Percentiles rank a stretch among this genome's conserved stretches.
Evolutionary conservation across 73 alveolate species (phyloP).

Genomic region (Symbiodinium natans): DNA sequence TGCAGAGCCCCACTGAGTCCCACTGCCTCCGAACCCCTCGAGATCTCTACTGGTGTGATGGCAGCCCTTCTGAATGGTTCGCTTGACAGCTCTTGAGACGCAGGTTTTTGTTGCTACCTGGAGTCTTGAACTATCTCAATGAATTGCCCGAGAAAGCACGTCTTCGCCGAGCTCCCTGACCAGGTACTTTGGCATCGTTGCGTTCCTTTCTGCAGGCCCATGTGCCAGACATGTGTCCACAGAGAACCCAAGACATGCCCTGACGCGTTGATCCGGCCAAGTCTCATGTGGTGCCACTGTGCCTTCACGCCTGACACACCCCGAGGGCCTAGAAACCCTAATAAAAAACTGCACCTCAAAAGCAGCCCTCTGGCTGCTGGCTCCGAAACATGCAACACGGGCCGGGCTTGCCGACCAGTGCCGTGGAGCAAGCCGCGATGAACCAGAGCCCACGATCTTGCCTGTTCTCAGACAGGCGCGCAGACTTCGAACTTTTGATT

Average conservation of each 20-base stretch:
- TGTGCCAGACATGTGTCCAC: no score
- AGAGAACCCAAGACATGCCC: neutral
- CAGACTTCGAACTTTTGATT: no score
- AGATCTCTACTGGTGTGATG: no score
- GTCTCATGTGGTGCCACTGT: conserved; percentile 83
- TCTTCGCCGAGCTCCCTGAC: conserved; percentile 84
- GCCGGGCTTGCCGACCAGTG: conserved; percentile 13
- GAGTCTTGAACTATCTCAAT: no score
- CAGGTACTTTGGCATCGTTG: conserved; percentile 80
- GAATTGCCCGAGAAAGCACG: no score
- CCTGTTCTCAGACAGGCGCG: neutral
- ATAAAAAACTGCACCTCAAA: no score
- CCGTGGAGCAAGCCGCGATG: conserved; percentile 60
- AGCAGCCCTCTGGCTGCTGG: neutral
- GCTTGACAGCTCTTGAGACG: no score
- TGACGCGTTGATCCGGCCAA: neutral
- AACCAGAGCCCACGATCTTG: conserved; percentile 56
- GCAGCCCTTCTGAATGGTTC: no score
- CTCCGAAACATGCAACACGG: neutral
- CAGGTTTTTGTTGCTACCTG: no score
- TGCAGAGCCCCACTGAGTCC: no score
- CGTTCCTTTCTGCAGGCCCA: conserved; percentile 4
- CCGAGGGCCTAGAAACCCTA: no score
- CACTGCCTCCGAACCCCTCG: no score
- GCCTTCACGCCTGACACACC: conserved; percentile 34